A percentile compares a stretch with the other conserved stretches of the same genome.
These are phyloP conservation scores for Sugiyamaella japonica DNA, from an alignment of 1,139 yeast genomes.

Conservation along the genomic window DNA sequence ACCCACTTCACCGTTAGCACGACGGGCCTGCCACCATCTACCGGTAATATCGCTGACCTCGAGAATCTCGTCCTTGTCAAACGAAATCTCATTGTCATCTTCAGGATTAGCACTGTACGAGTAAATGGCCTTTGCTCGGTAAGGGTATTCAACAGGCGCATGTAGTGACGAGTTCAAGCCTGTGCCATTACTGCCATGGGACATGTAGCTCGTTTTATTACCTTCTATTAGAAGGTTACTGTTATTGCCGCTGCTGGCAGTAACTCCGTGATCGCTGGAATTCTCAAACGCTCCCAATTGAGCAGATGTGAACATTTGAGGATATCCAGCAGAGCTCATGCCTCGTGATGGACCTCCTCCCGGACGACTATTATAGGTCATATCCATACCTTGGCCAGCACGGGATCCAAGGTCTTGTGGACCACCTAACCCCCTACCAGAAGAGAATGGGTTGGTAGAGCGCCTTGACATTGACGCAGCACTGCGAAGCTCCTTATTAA, in stretches of 20 bases:
- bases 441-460: constrained; percentile 23
- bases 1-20: constrained; percentile 89
- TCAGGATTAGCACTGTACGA: constrained; percentile 90
- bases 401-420: constrained; percentile 17
- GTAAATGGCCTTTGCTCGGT: constrained; percentile 83
- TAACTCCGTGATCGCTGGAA: constrained; percentile 37
- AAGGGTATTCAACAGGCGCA: constrained; percentile 60
- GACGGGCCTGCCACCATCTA: constrained; percentile 98
- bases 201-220: constrained; percentile 24
- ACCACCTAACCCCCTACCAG: constrained; percentile 23
- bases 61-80: constrained; percentile 83
- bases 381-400: constrained; percentile 21
- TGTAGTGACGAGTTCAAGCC: constrained; percentile 24
- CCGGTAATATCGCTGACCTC: constrained; percentile 93
- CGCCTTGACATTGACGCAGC: constrained; percentile 23
- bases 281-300: constrained; percentile 62
- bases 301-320: constrained; percentile 54
- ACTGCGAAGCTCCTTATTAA: constrained; percentile 26
- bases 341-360: constrained; percentile 12
- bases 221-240: constrained; percentile 22
- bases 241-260: constrained; percentile 19
- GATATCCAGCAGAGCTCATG: constrained; percentile 28
- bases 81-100: constrained; percentile 90
- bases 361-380: constrained; percentile 17
- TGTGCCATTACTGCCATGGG: constrained; percentile 19